These are phyloP conservation scores for Ampelomyces quisqualis DNA, from an alignment of 2,329 filamentous ascomycete species.

Conservation along the genomic window DNA sequence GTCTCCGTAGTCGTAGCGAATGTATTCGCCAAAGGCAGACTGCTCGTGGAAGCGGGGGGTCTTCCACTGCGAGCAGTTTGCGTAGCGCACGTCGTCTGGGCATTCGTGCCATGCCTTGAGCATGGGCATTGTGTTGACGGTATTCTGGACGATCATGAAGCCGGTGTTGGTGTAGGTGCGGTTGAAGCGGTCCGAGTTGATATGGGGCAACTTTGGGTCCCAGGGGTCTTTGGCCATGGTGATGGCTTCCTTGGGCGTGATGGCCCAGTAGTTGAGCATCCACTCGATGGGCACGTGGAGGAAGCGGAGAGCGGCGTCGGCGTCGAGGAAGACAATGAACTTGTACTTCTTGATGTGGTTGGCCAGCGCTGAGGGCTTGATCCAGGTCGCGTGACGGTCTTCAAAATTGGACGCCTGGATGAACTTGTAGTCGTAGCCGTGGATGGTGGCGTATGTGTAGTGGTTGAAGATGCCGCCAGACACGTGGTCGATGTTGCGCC, in stretches of 20 bases:
- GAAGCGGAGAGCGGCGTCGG: constrained; percentile 51
- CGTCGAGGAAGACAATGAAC: constrained; percentile 53
- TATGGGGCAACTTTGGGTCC: constrained; percentile 32
- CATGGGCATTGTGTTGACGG: constrained; percentile 51
- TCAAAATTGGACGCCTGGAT: constrained; percentile 45
- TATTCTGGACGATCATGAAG: constrained; percentile 57
- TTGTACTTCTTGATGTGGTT: constrained; percentile 44
- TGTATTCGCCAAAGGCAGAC: constrained; percentile 43
- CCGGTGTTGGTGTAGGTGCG: constrained; percentile 54
- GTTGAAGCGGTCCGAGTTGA: constrained; percentile 48
- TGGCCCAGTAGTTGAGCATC: constrained; percentile 54
- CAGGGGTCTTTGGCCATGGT: constrained; percentile 51
- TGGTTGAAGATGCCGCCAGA: constrained; percentile 43
- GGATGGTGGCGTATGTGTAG: constrained; percentile 47
- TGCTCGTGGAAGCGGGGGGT: constrained; percentile 44
- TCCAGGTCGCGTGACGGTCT: constrained; percentile 51
- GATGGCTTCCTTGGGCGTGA: constrained; percentile 46
- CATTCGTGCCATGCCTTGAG: constrained; percentile 53
- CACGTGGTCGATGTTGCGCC: constrained; percentile 42
- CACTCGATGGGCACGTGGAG: constrained; percentile 53
- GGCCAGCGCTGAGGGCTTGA: constrained; percentile 46
- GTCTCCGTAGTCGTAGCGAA: constrained; percentile 44
- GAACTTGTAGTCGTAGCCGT: constrained; percentile 54
- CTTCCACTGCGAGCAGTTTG: constrained; percentile 43
- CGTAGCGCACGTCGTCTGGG: constrained; percentile 39